phyloP scores from a whole-genome alignment of 2,329 filamentous ascomycete species.

The Ceratocystis ficicola region DNA sequence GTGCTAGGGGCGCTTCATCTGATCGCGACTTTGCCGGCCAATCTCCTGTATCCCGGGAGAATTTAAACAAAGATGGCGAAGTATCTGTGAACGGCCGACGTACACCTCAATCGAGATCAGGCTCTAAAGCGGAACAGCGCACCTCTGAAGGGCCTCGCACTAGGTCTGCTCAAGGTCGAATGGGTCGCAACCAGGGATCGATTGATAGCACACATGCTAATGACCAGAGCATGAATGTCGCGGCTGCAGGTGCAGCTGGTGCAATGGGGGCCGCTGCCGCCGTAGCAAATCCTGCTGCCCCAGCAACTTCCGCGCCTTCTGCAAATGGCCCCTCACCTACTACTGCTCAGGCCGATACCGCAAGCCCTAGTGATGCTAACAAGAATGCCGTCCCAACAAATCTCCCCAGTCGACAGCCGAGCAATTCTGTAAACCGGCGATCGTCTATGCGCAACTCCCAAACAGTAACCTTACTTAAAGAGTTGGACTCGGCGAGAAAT shows the following conservation, averaged over 20 bases:
- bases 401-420: conserved; percentile 43
- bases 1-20: conserved; percentile 39
- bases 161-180: conserved; percentile 20
- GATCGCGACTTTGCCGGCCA: conserved; percentile 31
- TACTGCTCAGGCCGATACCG: neutral
- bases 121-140: conserved; percentile 20
- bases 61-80: neutral
- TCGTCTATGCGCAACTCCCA: conserved; percentile 51
- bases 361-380: conserved; percentile 16
- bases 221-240: conserved; percentile 40
- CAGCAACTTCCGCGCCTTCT: conserved; percentile 13
- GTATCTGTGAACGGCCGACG: conserved; percentile 13
- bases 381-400: conserved; percentile 42
- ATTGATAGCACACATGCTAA: conserved; percentile 49
- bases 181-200: conserved; percentile 45
- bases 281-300: conserved; percentile 8
- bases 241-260: conserved; percentile 34
- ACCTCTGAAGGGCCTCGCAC: conserved; percentile 16
- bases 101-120: conserved; percentile 20
- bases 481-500: conserved; percentile 72
- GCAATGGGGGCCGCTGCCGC: conserved; percentile 16
- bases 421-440: conserved; percentile 47
- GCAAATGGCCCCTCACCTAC: conserved; percentile 15
- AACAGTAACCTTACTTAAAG: conserved; percentile 66
- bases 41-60: conserved; percentile 9